phyloP scores from a whole-genome alignment of 768 basidiomycete species.

The Mycena vulgaris region DNA sequence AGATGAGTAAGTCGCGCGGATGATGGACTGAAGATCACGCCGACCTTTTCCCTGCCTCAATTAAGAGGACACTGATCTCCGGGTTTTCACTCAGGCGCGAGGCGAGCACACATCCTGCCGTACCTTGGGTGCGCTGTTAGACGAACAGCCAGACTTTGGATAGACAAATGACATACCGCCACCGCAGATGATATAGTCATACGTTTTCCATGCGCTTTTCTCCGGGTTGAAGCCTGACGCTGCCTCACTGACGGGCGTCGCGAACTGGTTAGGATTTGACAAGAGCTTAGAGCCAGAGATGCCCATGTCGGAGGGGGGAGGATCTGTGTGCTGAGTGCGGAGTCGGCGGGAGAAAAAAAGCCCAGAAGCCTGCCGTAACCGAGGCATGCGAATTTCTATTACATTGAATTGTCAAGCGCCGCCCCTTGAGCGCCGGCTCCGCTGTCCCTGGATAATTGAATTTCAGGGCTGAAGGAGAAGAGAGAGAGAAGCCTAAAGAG shows the following conservation, averaged over 20 bases:
- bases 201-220: conserved; percentile 20
- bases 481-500: too few relatives aligned
- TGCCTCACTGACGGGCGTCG: conserved; percentile 10
- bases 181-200: conserved; percentile 31
- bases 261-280: conserved; percentile 14
- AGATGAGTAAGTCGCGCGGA: background rate
- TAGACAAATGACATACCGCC: conserved; percentile 17
- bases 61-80: conserved; percentile 54
- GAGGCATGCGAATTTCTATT: too few relatives aligned
- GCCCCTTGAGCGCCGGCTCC: too few relatives aligned
- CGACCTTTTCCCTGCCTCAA: conserved; percentile 55
- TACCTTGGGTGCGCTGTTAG: conserved; percentile 52
- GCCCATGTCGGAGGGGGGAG: conserved; percentile 25
- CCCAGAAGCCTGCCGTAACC: too few relatives aligned
- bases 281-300: conserved; percentile 14
- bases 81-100: conserved; percentile 59
- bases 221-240: background rate
- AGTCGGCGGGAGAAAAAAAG: too few relatives aligned
- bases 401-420: too few relatives aligned
- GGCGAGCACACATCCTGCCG: conserved; percentile 63
- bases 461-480: too few relatives aligned
- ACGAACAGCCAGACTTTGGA: too few relatives aligned
- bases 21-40: background rate
- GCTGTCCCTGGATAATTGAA: too few relatives aligned
- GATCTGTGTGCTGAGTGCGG: too few relatives aligned